Percentiles rank a stretch among this genome's conserved stretches.
phyloP scores from a whole-genome alignment of 1,284 basidiomycete species.

The Rugosomyces carneus region DNA sequence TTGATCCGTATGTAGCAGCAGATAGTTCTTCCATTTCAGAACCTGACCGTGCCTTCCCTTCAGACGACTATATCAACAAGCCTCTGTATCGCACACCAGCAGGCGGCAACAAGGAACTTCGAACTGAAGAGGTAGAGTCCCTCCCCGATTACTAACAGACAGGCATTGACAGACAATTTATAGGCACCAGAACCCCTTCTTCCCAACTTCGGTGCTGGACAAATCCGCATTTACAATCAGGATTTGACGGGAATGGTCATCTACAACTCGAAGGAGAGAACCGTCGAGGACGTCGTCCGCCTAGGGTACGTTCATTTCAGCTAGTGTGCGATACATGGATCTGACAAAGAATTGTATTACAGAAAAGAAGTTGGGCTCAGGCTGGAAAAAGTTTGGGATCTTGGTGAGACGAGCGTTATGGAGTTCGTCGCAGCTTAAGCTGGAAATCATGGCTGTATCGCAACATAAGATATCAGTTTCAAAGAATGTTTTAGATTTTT shows the following conservation, averaged over 20 bases:
- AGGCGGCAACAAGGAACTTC: neutral
- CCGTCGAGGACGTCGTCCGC: constrained; percentile 5
- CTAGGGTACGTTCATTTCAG: constrained; percentile 3
- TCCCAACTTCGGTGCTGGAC: constrained; percentile 8
- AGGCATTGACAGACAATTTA: too few species aligned
- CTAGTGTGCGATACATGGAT: too few species aligned
- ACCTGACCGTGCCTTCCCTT: neutral
- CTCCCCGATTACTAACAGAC: too few species aligned
- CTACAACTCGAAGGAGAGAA: constrained; percentile 7
- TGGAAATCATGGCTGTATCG: neutral
- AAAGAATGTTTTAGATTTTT: too few species aligned
- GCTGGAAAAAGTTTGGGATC: constrained; percentile 10
- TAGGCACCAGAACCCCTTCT: constrained; percentile 9
- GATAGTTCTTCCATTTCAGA: neutral
- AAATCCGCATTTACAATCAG: constrained; percentile 4
- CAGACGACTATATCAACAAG: constrained; percentile 8
- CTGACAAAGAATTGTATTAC: neutral
- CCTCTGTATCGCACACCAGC: neutral
- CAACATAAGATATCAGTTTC: too few species aligned
- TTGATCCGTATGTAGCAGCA: constrained; percentile 5
- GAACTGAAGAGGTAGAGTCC: neutral
- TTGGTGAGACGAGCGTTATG: constrained; percentile 8
- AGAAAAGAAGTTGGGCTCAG: constrained; percentile 2
- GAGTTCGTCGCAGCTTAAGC: constrained; percentile 4
- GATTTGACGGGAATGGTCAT: constrained; percentile 8